Conservation (phyloP, 805 yeast genomes). For the Myxozyma neglecta region DNA sequence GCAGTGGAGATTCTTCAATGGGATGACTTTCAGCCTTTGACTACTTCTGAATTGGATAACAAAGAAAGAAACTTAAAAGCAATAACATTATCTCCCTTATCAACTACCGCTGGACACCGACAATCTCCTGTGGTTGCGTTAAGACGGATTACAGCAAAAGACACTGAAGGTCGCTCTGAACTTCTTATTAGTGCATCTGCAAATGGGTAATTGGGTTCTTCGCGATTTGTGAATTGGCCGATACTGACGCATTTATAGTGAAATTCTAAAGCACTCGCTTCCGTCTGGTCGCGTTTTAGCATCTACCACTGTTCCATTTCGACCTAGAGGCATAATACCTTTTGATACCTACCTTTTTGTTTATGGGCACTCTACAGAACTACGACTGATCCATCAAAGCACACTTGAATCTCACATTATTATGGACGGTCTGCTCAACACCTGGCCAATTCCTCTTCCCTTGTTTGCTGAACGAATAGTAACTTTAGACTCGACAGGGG, state of each 20-base stretch:
- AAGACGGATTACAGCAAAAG: constrained; percentile 25
- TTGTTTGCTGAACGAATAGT: constrained; percentile 30
- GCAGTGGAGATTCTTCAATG: constrained; percentile 29
- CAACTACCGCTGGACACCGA: constrained; percentile 30
- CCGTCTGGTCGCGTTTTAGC: constrained; percentile 31
- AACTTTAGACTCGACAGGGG: constrained; percentile 25
- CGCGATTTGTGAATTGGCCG: background rate
- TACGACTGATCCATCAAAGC: constrained; percentile 27
- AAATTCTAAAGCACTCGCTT: constrained; percentile 29
- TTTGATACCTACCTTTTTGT: constrained; percentile 21
- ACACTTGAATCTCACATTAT: constrained; percentile 28
- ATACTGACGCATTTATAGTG: constrained; percentile 5
- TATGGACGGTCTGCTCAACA: constrained; percentile 24
- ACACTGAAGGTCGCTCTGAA: constrained; percentile 30
- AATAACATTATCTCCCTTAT: constrained; percentile 14
- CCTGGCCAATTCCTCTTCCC: constrained; percentile 30
- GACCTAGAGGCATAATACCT: constrained; percentile 26
- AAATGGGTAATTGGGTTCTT: constrained; percentile 18
- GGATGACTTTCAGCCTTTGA: constrained; percentile 8
- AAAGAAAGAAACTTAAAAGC: background rate
- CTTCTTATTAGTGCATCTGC: constrained; percentile 26
- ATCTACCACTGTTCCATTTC: constrained; percentile 27
- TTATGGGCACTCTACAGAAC: constrained; percentile 29
- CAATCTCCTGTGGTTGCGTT: constrained; percentile 29
- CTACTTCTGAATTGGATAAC: background rate